A percentile compares a stretch with the other conserved stretches of the same genome.
These are phyloP conservation scores for Kluyveromyces nonfermentans DNA, from an alignment of 805 yeast species.

Conservation along the genomic window DNA sequence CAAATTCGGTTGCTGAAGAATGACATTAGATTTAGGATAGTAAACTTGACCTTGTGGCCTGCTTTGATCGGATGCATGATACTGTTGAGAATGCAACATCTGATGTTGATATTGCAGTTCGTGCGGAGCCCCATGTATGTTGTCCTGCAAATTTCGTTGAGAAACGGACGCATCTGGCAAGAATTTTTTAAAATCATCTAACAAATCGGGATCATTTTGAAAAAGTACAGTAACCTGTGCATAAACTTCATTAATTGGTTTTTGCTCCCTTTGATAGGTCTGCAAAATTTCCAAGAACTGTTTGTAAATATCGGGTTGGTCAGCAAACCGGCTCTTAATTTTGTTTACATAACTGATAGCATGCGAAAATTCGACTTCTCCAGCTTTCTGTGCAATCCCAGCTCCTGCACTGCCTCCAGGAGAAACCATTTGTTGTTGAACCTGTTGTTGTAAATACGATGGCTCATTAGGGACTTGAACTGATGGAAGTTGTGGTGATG, in stretches of 20 bases:
- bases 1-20: slow-evolving; percentile 19
- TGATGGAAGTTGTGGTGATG: neutral
- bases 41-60: slow-evolving; percentile 1
- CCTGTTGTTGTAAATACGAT: slow-evolving; percentile 25
- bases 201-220: slow-evolving; percentile 85
- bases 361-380: slow-evolving; percentile 91
- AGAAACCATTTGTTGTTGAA: slow-evolving; percentile 12
- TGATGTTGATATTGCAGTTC: slow-evolving; percentile 7
- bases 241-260: slow-evolving; percentile 91
- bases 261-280: slow-evolving; percentile 92
- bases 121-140: slow-evolving; percentile 14
- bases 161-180: slow-evolving; percentile 56
- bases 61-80: neutral
- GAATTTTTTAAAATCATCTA: slow-evolving; percentile 92
- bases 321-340: slow-evolving; percentile 86
- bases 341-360: slow-evolving; percentile 95
- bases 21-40: slow-evolving; percentile 2
- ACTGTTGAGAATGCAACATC: slow-evolving; percentile 6
- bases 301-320: slow-evolving; percentile 93
- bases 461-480: slow-evolving; percentile 5
- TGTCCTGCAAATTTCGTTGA: slow-evolving; percentile 22
- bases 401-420: neutral
- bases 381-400: slow-evolving; percentile 22
- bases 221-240: slow-evolving; percentile 84
- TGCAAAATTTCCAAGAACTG: slow-evolving; percentile 90